Evolutionary conservation across 2,329 filamentous ascomycete species (phyloP).

Genomic region (Botrytis byssoidea): DNA sequence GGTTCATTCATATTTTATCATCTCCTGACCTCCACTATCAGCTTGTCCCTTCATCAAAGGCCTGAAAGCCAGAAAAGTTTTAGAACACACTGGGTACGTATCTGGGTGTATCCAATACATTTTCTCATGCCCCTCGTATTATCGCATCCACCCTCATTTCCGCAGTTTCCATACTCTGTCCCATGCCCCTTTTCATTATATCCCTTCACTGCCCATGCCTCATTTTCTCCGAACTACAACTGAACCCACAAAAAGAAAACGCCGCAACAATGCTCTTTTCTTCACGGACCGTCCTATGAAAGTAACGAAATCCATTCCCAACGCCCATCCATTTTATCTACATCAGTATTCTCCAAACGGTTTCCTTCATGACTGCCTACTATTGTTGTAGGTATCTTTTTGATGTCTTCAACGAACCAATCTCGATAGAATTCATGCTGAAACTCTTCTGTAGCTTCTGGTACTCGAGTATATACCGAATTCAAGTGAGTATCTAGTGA

Average conservation of each 20-base stretch:
- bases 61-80: slow-evolving; percentile 1
- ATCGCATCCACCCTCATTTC: not conserved
- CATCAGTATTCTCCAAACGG: not conserved
- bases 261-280: slow-evolving; percentile 12
- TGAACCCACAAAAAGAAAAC: not conserved
- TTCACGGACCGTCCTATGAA: not conserved
- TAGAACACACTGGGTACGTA: not conserved
- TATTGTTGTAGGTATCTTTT: not conserved
- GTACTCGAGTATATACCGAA: not conserved
- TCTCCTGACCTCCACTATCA: not conserved
- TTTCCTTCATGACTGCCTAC: not conserved
- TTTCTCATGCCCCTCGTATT: not conserved
- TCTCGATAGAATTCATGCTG: not conserved
- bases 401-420: not conserved
- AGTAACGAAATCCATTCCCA: not conserved
- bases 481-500: not conserved
- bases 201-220: not conserved
- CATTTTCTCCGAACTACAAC: not conserved
- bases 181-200: not conserved
- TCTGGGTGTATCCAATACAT: slow-evolving; percentile 1
- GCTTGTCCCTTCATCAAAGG: not conserved
- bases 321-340: slow-evolving; percentile 10
- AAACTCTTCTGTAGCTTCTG: not conserved
- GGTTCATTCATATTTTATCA: not conserved
- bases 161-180: not conserved